Percentiles rank a stretch among this genome's conserved stretches.
Conservation (phyloP, 78 protist species). For the Mantamonas sphyraenae region DNA sequence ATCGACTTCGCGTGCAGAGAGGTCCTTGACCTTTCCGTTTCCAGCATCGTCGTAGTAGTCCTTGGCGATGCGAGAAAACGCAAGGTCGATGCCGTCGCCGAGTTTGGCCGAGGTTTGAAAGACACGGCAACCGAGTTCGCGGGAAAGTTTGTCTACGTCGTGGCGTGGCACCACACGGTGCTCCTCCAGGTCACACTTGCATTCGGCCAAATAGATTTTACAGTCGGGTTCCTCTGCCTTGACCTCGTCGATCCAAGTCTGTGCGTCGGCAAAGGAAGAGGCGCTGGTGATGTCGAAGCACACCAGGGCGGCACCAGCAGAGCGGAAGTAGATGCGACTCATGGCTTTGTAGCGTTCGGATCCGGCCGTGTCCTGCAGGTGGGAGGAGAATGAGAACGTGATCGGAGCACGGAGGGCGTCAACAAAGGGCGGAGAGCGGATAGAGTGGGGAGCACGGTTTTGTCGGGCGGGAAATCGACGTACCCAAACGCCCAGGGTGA, state of each 20-base stretch:
- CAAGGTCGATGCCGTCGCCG: too few species aligned
- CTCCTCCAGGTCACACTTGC: background rate
- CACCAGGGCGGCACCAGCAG: background rate
- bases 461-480: background rate
- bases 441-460: too few species aligned
- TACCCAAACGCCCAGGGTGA: constrained; percentile 14
- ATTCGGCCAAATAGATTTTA: background rate
- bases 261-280: background rate
- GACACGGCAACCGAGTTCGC: too few species aligned
- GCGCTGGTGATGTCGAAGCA: constrained; percentile 1
- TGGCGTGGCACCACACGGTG: too few species aligned
- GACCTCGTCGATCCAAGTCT: background rate
- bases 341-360: constrained; percentile 11
- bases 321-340: background rate
- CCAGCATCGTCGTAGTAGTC: too few species aligned
- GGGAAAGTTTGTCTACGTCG: too few species aligned
- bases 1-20: too few species aligned
- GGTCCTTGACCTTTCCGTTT: too few species aligned
- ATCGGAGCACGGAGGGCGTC: too few species aligned
- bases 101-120: too few species aligned
- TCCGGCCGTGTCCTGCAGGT: constrained; percentile 11
- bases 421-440: too few species aligned
- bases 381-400: background rate
- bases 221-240: background rate
- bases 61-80: too few species aligned